These are phyloP conservation scores for Myxozyma sirexii DNA, from an alignment of 805 yeast genomes.

Conservation along the genomic window DNA sequence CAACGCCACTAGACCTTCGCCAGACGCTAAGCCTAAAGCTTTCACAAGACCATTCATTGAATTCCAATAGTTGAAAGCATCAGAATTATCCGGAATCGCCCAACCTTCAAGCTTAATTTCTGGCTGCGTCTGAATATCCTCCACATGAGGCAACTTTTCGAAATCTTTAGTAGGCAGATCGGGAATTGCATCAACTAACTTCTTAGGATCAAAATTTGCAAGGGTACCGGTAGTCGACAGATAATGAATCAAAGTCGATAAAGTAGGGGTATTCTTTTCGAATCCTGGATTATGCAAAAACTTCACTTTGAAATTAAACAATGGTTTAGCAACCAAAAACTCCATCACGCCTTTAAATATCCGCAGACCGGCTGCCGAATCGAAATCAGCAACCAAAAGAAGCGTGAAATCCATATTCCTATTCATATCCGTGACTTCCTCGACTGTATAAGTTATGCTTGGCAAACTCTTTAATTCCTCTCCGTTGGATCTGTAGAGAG, in stretches of 20 bases:
- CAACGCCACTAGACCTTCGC: constrained; percentile 8
- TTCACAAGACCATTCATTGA: constrained; percentile 1
- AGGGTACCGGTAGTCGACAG: constrained; percentile 8
- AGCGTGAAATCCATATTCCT: constrained; percentile 22
- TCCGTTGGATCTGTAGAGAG: constrained; percentile 3
- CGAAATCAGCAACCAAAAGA: constrained; percentile 24
- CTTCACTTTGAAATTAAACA: constrained; percentile 3
- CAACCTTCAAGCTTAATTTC: constrained; percentile 25
- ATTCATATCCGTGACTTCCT: background rate
- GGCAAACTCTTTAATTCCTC: constrained; percentile 23
- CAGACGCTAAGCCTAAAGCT: constrained; percentile 2
- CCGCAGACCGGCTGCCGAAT: constrained; percentile 21
- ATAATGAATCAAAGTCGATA: constrained; percentile 27
- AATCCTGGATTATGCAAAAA: constrained; percentile 29
- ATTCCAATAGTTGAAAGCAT: constrained; percentile 28
- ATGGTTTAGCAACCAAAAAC: constrained; percentile 1
- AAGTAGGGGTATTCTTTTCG: constrained; percentile 16
- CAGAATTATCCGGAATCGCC: constrained; percentile 27
- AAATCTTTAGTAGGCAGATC: constrained; percentile 18
- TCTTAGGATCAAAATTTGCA: constrained; percentile 12
- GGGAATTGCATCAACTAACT: constrained; percentile 1
- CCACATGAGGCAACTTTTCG: constrained; percentile 20
- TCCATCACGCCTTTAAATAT: constrained; percentile 13
- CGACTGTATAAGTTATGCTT: constrained; percentile 7
- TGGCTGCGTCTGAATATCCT: constrained; percentile 3